Base-by-base conservation (phyloP, 306 rosid species). In the Castanea crenata region DNA sequence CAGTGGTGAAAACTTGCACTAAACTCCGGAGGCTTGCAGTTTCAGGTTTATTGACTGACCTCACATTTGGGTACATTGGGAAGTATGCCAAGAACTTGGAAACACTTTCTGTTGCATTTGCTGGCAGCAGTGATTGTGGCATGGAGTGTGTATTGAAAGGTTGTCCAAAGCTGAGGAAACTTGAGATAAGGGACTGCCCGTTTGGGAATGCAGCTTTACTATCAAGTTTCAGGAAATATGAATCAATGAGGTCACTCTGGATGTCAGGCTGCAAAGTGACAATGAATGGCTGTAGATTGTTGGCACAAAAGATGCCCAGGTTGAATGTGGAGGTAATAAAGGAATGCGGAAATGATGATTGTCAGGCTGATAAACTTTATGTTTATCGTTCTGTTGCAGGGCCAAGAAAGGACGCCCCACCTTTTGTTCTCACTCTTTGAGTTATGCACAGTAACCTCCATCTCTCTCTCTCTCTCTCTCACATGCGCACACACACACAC, bases 181-280 rank as follows among this genome's bases (percentile, higher is more conserved):
- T 94, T 14, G 98, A 94, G 83, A 87, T 94, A 62, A 88, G 97
- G 78, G 97, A 92, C 77, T 81, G 96, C 73, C 96, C 97, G 20
- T 94, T 94, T 61, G 98, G 97, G 49, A 88, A 94, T 62, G 90
- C 76, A 1, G 98, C 96, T 4, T 86, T 94, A 67, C 89, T 94
- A 6, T 75, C 94, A 0, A 85, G 89, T 55, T 19, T 87, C 69
- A 88, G 76, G 71, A 89, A 80, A 92, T 90, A 92, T 1, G 97
- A 90, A 74, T 89, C 96, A 0, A 90, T 94, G 96, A 87, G 94
- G 74, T 94, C 98, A 0, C 87, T 94, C 25, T 94, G 98, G 97
- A 94, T 94, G 94, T 94, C 96, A 9, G 89, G 83, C 79, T 94
- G 97, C 85, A 79, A 74, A 6, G 87, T 92, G 35, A 92, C 97